These are phyloP conservation scores for Sporothrix pallida DNA, from an alignment of 2,329 filamentous ascomycete species.

Conservation along the genomic window DNA sequence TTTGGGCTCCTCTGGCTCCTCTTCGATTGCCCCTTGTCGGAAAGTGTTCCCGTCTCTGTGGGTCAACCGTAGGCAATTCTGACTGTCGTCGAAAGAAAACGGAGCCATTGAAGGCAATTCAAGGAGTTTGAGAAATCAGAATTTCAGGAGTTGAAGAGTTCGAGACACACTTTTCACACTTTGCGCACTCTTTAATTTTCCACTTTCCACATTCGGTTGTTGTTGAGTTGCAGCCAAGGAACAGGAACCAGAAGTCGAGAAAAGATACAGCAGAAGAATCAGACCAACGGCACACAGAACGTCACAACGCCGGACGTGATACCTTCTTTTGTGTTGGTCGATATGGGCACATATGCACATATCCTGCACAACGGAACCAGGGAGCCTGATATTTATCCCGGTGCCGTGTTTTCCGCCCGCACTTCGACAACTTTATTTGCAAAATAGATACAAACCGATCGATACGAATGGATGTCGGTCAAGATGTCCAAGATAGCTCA, in stretches of 20 bases:
- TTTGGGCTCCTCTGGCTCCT: too few relatives aligned
- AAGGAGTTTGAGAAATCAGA: not conserved
- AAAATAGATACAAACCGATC: not conserved
- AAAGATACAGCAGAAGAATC: not conserved
- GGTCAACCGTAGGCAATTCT: not conserved
- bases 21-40: not conserved
- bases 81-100: too few relatives aligned
- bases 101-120: not conserved
- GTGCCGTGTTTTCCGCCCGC: constrained; percentile 1
- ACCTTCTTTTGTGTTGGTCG: not conserved
- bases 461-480: not conserved
- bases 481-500: not conserved
- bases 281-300: not conserved
- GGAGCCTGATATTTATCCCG: not conserved
- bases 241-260: not conserved
- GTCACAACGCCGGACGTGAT: not conserved
- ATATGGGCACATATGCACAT: not conserved
- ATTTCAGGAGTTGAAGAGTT: not conserved
- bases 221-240: constrained; percentile 16
- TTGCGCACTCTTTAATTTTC: not conserved
- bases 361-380: not conserved
- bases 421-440: not conserved
- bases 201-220: constrained; percentile 9
- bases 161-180: not conserved
- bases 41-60: constrained; percentile 9